Conservation (phyloP, 345 rosid genomes). For the Citrus maxima region DNA sequence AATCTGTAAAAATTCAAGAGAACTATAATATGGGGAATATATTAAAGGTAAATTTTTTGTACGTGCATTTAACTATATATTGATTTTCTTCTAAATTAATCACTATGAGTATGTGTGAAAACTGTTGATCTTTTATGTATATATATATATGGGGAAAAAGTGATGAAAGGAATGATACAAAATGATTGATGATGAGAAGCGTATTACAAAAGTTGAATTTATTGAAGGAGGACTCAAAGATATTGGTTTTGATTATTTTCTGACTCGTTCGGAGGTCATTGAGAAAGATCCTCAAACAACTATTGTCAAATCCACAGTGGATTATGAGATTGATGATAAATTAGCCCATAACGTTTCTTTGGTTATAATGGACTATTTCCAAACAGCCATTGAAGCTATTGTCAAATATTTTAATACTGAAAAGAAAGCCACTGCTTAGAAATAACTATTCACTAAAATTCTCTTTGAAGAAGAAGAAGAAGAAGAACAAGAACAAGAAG, state of each 20-base stretch:
- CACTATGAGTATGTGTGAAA: too few species aligned
- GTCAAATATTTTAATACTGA: slow-evolving; percentile 19
- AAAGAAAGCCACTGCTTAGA: not conserved
- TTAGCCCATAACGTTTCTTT: slow-evolving; percentile 16
- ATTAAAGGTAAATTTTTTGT: too few species aligned
- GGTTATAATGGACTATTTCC: not conserved
- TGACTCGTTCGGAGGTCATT: slow-evolving; percentile 27
- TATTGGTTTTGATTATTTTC: slow-evolving; percentile 25
- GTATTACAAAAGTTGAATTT: not conserved
- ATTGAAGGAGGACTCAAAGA: slow-evolving; percentile 32
- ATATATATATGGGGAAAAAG: too few species aligned
- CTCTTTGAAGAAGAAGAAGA: too few species aligned
- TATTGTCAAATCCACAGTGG: slow-evolving; percentile 13
- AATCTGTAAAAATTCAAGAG: too few species aligned
- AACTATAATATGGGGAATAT: too few species aligned
- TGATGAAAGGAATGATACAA: slow-evolving; percentile 23
- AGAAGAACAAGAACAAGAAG: too few species aligned
- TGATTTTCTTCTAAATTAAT: too few species aligned
- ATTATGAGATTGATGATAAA: slow-evolving; percentile 33
- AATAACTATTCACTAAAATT: not conserved
- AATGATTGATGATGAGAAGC: slow-evolving; percentile 27
- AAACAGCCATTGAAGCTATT: slow-evolving; percentile 20
- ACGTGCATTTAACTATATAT: too few species aligned
- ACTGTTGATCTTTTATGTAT: too few species aligned
- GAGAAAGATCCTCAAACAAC: slow-evolving; percentile 23